phyloP scores from a whole-genome alignment of 2,329 filamentous ascomycete species.

The Penicillium sp. region DNA sequence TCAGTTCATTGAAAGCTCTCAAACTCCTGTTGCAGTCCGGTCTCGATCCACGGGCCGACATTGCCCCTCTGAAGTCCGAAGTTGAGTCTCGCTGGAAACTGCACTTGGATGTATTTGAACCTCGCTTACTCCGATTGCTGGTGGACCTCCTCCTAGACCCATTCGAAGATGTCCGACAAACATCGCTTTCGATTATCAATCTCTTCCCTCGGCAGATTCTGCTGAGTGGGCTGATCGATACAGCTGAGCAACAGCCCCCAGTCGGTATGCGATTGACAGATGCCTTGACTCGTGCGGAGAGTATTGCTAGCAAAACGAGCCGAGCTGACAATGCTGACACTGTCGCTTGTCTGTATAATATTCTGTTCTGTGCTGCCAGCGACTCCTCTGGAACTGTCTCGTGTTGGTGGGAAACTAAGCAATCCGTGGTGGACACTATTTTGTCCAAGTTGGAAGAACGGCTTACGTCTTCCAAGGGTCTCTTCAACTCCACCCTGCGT shows the following conservation, averaged over 20 bases:
- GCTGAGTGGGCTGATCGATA: constrained; percentile 10
- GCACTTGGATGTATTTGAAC: constrained; percentile 41
- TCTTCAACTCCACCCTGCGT: constrained; percentile 63
- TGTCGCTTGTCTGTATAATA: constrained; percentile 68
- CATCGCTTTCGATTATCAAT: constrained; percentile 45
- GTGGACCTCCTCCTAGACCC: constrained; percentile 80
- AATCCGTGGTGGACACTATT: constrained; percentile 54
- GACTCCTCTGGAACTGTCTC: constrained; percentile 9
- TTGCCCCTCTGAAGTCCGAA: constrained; percentile 45
- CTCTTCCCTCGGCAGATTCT: constrained; percentile 33
- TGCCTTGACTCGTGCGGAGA: constrained; percentile 34
- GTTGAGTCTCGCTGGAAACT: constrained; percentile 50
- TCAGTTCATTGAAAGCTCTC: constrained; percentile 69
- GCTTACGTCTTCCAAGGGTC: constrained; percentile 55
- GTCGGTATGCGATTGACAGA: constrained; percentile 24
- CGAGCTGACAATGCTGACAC: constrained; percentile 91
- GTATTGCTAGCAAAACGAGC: constrained; percentile 55
- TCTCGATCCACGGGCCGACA: constrained; percentile 50
- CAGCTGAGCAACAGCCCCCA: constrained; percentile 17
- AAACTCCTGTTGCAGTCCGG: constrained; percentile 63
- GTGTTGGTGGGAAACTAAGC: constrained; percentile 34
- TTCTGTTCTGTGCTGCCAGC: constrained; percentile 60
- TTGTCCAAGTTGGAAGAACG: constrained; percentile 60
- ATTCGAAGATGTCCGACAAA: constrained; percentile 80
- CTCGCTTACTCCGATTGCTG: constrained; percentile 50